Percentiles rank a stretch among this genome's conserved stretches.
phyloP scores from a whole-genome alignment of 495 filamentous ascomycete genomes.

The Xylaria acuta region DNA sequence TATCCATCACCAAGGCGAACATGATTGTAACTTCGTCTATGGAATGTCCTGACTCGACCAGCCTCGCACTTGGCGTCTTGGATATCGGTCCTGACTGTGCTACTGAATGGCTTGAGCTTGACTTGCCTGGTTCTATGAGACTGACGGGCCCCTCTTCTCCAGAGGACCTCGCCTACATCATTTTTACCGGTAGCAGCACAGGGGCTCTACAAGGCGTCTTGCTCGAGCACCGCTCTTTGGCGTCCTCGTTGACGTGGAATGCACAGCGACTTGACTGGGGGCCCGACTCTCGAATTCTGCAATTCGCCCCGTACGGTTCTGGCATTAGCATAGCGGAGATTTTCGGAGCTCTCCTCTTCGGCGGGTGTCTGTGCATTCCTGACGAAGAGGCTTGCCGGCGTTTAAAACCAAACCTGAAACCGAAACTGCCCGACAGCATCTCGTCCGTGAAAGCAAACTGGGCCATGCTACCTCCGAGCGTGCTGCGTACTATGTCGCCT shows the following conservation, averaged over 20 bases:
- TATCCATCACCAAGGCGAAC: constrained; percentile 27
- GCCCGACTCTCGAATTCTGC: constrained; percentile 53
- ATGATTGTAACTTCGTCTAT: constrained; percentile 13
- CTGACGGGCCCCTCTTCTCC: constrained; percentile 1
- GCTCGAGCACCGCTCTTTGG: constrained; percentile 43
- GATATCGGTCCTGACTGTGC: neutral
- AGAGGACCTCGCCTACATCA: constrained; percentile 38
- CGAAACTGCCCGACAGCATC: constrained; percentile 40
- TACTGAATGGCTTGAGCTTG: constrained; percentile 2
- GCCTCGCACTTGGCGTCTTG: constrained; percentile 11
- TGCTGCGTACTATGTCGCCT: constrained; percentile 39
- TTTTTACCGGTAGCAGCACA: constrained; percentile 53
- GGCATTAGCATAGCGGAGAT: constrained; percentile 63
- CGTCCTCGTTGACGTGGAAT: constrained; percentile 52
- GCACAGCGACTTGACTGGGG: constrained; percentile 44
- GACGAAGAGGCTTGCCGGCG: constrained; percentile 31
- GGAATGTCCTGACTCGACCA: neutral
- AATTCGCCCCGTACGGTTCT: constrained; percentile 68
- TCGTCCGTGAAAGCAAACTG: constrained; percentile 35
- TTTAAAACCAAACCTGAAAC: constrained; percentile 20
- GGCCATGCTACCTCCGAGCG: constrained; percentile 49
- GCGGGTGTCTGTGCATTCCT: constrained; percentile 45
- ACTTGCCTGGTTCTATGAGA: neutral
- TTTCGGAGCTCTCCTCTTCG: constrained; percentile 57
- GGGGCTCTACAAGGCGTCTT: constrained; percentile 51